Percentiles rank a stretch among this genome's conserved stretches.
phyloP scores from a whole-genome alignment of 2,329 filamentous ascomycete genomes.

The Ophiostoma sp. region DNA sequence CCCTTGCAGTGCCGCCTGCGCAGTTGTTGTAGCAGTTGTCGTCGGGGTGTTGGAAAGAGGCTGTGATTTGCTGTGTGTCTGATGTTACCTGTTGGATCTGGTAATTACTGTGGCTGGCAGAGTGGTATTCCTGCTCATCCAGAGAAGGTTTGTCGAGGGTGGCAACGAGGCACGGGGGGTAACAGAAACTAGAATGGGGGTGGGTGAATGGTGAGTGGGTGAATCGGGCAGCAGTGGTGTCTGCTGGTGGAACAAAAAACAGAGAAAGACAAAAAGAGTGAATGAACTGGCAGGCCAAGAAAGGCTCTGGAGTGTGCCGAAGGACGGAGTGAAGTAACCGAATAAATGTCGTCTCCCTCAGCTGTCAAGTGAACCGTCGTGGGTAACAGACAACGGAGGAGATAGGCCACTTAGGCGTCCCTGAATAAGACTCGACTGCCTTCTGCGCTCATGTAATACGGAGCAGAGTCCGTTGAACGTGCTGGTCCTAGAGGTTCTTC shows the following conservation, averaged over 20 bases:
- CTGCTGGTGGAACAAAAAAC: constrained; percentile 20
- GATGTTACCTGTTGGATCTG: not conserved
- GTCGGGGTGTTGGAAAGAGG: not conserved
- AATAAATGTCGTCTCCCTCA: not conserved
- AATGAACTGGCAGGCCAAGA: not conserved
- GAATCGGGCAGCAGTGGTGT: constrained; percentile 26
- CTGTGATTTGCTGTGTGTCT: constrained; percentile 9
- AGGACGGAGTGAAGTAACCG: constrained; percentile 21
- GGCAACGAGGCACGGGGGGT: constrained; percentile 9
- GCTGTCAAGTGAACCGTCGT: not conserved
- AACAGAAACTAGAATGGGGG: not conserved
- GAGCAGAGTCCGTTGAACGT: not conserved
- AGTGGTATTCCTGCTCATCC: constrained; percentile 21
- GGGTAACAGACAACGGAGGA: not conserved
- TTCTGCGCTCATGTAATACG: not conserved
- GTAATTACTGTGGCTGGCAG: constrained; percentile 10
- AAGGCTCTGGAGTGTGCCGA: constrained; percentile 18
- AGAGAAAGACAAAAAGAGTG: not conserved
- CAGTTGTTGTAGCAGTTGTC: not conserved
- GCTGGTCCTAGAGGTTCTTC: not conserved
- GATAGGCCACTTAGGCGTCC: not conserved
- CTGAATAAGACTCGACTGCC: not conserved
- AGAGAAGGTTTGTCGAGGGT: constrained; percentile 2
- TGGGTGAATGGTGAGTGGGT: not conserved
- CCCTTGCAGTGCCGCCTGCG: not conserved